Evolutionary conservation across 345 rosid species (phyloP).

Genomic region (Xanthoceras sorbifolium): DNA sequence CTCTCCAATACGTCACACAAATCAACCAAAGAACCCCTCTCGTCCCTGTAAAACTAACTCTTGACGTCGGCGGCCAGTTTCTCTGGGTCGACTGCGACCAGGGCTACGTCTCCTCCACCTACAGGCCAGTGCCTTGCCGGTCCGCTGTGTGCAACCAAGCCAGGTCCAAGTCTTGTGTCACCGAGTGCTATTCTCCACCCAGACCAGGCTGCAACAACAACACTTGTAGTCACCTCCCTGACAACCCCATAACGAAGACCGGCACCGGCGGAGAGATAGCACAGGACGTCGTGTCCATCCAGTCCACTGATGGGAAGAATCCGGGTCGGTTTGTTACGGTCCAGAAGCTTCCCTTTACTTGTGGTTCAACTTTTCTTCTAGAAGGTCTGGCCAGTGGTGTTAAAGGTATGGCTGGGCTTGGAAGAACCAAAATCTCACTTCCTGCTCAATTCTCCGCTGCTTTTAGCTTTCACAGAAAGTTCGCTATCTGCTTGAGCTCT

Average conservation of each 20-base stretch:
- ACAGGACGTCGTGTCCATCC: constrained; percentile 38
- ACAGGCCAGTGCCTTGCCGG: constrained; percentile 32
- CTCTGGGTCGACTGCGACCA: constrained; percentile 53
- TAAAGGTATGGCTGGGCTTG: constrained; percentile 43
- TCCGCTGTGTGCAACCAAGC: constrained; percentile 44
- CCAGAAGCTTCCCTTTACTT: constrained; percentile 34
- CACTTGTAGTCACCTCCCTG: constrained; percentile 42
- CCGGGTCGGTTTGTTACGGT: constrained; percentile 37
- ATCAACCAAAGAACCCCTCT: constrained; percentile 44
- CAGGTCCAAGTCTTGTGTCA: constrained; percentile 24
- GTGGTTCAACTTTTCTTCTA: constrained; percentile 26
- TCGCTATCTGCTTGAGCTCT: constrained; percentile 41
- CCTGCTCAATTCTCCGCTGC: constrained; percentile 34
- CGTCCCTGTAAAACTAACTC: constrained; percentile 29
- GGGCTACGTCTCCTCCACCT: constrained; percentile 48
- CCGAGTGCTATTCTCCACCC: constrained; percentile 28
- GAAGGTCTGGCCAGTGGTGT: constrained; percentile 34
- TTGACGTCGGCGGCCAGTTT: constrained; percentile 49
- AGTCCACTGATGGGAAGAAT: constrained; percentile 48
- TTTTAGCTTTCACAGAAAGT: constrained; percentile 30
- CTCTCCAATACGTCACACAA: constrained; percentile 40
- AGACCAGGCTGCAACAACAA: constrained; percentile 53
- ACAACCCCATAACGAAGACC: constrained; percentile 30
- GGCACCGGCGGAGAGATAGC: constrained; percentile 37
- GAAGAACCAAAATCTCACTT: constrained; percentile 30